Percentiles rank a stretch among this genome's conserved stretches.
phyloP scores from a whole-genome alignment of 2,329 filamentous ascomycete species.

The Paecilomyces niveus region DNA sequence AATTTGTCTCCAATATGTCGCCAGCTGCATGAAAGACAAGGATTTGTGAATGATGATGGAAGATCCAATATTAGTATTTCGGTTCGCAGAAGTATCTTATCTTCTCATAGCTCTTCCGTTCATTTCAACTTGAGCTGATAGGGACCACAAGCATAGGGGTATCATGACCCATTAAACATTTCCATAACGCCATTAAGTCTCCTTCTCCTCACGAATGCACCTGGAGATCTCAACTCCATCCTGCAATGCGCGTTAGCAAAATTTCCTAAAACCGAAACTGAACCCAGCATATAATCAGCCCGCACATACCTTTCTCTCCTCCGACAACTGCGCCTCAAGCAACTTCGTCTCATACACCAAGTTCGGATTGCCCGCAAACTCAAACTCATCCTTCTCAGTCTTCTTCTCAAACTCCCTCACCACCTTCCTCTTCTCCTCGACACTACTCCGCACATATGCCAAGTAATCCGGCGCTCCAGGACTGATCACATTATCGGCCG shows the following conservation, averaged over 20 bases:
- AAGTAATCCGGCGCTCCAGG: slow-evolving; percentile 37
- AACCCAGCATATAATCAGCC: neutral
- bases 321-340: slow-evolving; percentile 4
- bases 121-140: too few relatives aligned
- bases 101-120: too few relatives aligned
- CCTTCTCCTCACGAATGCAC: neutral
- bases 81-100: too few relatives aligned
- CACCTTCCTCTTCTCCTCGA: slow-evolving; percentile 52
- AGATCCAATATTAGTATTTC: too few relatives aligned
- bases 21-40: neutral
- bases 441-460: slow-evolving; percentile 29
- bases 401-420: slow-evolving; percentile 21
- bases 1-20: neutral
- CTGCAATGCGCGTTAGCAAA: neutral
- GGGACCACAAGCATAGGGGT: neutral
- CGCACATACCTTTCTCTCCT: slow-evolving; percentile 4
- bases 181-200: neutral
- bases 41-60: too few relatives aligned
- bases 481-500: slow-evolving; percentile 34
- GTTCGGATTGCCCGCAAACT: slow-evolving; percentile 51
- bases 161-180: neutral
- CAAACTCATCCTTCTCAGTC: slow-evolving; percentile 19
- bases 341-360: slow-evolving; percentile 60
- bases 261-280: too few relatives aligned
- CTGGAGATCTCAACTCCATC: slow-evolving; percentile 5